Evolutionary conservation across 352 stramenopile species (phyloP).

Genomic region (Pythium chondricola): DNA sequence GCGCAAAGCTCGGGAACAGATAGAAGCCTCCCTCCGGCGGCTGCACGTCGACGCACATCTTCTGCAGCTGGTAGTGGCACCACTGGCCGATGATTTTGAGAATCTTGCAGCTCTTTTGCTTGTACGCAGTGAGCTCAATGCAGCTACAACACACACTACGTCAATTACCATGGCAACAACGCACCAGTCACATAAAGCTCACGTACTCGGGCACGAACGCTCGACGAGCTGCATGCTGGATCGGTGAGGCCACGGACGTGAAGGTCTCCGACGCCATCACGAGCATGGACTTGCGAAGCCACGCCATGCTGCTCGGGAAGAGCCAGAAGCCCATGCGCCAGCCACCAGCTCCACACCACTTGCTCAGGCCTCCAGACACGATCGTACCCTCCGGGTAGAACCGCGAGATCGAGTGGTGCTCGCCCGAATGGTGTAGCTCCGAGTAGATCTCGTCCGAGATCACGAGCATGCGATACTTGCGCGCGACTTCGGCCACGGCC

Average conservation of each 20-base stretch:
- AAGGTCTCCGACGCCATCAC: slow-evolving; percentile 88
- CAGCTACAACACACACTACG: no score
- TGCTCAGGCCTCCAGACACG: slow-evolving; percentile 80
- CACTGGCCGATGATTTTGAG: slow-evolving; percentile 77
- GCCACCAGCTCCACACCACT: slow-evolving; percentile 83
- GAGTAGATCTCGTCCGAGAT: slow-evolving; percentile 89
- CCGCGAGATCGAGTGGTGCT: slow-evolving; percentile 77
- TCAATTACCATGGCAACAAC: no score
- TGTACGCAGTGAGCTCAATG: slow-evolving; percentile 71
- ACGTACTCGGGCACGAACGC: slow-evolving; percentile 74
- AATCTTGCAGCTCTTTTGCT: slow-evolving; percentile 76
- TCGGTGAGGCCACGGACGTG: slow-evolving; percentile 79
- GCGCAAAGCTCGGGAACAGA: slow-evolving; percentile 76
- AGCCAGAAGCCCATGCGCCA: slow-evolving; percentile 88
- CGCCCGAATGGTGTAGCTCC: slow-evolving; percentile 66
- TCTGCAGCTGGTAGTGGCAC: slow-evolving; percentile 79
- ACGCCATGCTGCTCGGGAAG: slow-evolving; percentile 69
- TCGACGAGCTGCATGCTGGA: slow-evolving; percentile 77
- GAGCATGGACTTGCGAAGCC: slow-evolving; percentile 83
- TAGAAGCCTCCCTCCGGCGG: slow-evolving; percentile 76
- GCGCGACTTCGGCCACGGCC: slow-evolving; percentile 59
- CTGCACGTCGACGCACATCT: slow-evolving; percentile 80
- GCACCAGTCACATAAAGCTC: no score
- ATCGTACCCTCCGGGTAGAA: slow-evolving; percentile 87
- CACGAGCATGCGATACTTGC: slow-evolving; percentile 85